These are phyloP conservation scores for Spinacia oleracea DNA, from an alignment of 179 eudicot species.

Conservation along the genomic window DNA sequence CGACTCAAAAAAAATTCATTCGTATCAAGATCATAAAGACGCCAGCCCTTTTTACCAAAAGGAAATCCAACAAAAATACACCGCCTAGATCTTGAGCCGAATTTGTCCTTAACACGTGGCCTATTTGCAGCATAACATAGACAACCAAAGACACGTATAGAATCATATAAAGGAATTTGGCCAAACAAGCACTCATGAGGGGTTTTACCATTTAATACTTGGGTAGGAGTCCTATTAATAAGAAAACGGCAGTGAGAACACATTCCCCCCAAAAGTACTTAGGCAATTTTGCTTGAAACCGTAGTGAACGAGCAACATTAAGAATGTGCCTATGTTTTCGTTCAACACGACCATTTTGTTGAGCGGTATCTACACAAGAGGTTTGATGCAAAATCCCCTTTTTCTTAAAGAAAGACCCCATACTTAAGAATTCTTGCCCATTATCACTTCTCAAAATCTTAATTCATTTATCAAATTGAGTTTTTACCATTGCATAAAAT, in stretches of 20 bases:
- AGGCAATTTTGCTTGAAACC: neutral
- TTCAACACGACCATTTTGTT: neutral
- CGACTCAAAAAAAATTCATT: neutral
- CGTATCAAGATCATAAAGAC: neutral
- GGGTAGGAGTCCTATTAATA: neutral
- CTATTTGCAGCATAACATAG: neutral
- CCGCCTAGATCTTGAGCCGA: neutral
- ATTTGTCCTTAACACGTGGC: neutral
- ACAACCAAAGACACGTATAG: neutral
- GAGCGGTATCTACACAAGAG: neutral
- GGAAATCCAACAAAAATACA: neutral
- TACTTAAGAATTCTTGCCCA: neutral
- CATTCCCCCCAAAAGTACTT: neutral
- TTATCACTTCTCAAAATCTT: neutral
- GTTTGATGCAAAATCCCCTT: neutral
- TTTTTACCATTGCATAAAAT: conserved; percentile 1
- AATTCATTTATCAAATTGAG: neutral
- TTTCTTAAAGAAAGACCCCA: neutral
- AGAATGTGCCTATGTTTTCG: conserved; percentile 5
- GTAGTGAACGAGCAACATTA: no score
- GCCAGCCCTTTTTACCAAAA: neutral
- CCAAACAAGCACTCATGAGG: neutral
- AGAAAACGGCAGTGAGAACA: neutral
- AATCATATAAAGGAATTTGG: neutral
- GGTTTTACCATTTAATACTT: neutral